Evolutionary conservation across 2,329 filamentous ascomycete species (phyloP).

Genomic region (Arthrobotrys pseudoclavata): DNA sequence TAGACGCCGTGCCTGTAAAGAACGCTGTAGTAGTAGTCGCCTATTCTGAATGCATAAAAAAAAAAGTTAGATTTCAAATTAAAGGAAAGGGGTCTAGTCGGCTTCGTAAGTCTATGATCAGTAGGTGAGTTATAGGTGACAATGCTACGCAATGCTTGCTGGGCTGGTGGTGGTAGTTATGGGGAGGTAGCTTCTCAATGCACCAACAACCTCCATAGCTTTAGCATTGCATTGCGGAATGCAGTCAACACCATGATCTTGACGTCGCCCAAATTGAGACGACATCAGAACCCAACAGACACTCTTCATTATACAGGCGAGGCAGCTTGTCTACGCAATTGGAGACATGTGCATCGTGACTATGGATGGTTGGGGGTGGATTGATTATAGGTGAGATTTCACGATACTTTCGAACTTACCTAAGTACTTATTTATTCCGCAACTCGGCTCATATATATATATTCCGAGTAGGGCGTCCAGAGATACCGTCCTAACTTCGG

Average conservation of each 20-base stretch:
- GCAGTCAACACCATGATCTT: neutral
- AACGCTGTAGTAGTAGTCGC: neutral
- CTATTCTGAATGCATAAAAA: constrained; percentile 5
- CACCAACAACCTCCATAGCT: neutral
- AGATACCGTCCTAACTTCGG: constrained; percentile 8
- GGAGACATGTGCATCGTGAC: neutral
- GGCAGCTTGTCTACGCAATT: neutral
- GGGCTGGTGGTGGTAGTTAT: too few relatives aligned
- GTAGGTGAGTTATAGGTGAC: constrained; percentile 1
- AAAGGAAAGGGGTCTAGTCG: neutral
- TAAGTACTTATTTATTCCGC: neutral
- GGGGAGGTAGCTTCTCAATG: neutral
- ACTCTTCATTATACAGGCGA: neutral
- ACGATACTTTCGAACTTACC: constrained; percentile 12
- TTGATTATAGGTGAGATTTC: neutral
- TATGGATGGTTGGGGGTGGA: neutral
- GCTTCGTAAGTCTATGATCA: neutral
- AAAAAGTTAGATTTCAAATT: constrained; percentile 12
- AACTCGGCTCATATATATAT: neutral
- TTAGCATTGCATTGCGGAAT: neutral
- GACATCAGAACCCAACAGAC: neutral
- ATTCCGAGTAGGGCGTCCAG: neutral
- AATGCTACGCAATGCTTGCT: constrained; percentile 12
- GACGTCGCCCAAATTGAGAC: constrained; percentile 1
- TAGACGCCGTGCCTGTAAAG: constrained; percentile 9